Base-by-base conservation (phyloP, 2,329 filamentous ascomycete genomes). In the Penicillium sp. region DNA sequence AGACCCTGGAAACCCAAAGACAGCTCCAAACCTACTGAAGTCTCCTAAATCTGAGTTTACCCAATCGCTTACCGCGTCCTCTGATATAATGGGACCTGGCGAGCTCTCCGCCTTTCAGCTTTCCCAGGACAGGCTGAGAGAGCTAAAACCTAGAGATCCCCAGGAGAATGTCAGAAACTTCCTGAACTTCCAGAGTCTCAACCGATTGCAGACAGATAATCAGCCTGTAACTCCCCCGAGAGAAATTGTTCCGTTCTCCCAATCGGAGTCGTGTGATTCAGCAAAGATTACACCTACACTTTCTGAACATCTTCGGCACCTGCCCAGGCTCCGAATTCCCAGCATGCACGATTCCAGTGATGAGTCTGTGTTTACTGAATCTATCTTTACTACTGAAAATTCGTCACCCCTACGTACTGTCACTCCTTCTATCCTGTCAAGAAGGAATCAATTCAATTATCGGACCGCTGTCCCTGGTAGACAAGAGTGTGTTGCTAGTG, bases 91-190 rank as follows among this genome's bases (percentile, higher is more conserved):
- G 60, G 92, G 91, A 2, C 88, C 89, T 4, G 22, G 3, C 8
- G 73, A 82, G 35, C 71, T 86, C 12, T 82, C 88, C 22, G 80
- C 86, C 25, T 80, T 92, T 57, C 77, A 76, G 19, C 82, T 97
- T 36, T 87, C 91, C 65, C 87, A 91, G 71, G 85, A 88, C 46
- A 82, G 81, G 40, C 85, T 96, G 16, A 84, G 86, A 55, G 85
- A 81, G 59, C 71, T 96, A 31, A 82, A 88, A 68, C 79, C 80
- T 17, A 83, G 88, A 50, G 91, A 97, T 68, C 89, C 92, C 6
- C 92, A 95, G 72, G 92, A 97, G 75, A 96, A 93, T 65, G 91
- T 97, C 35, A 87, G 90, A 68, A 90, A 96, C 62, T 97, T 96
- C 75, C 82, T 97, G 50, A 84, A 84, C 68, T 92, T 96, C 71